These are phyloP conservation scores for Corymbia calophylla DNA, from an alignment of 441 rosid genomes.

Conservation along the genomic window DNA sequence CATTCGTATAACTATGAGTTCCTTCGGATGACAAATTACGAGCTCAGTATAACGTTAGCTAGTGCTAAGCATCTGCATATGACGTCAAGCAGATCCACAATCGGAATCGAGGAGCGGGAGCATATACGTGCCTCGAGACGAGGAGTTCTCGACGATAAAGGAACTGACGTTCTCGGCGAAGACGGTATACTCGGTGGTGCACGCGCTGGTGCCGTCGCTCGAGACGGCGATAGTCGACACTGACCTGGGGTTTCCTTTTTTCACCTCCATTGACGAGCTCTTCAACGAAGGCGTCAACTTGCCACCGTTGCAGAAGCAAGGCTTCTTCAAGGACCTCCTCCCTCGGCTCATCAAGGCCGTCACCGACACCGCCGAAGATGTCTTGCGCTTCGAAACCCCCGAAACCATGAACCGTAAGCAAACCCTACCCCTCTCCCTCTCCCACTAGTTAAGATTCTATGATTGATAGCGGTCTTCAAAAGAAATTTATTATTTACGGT, in stretches of 20 bases:
- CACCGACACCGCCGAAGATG: constrained; percentile 23
- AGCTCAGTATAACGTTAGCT: not conserved
- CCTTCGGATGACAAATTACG: not conserved
- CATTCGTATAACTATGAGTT: not conserved
- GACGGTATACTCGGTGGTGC: constrained; percentile 40
- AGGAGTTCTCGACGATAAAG: constrained; percentile 48
- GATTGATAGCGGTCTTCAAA: not conserved
- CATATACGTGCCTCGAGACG: constrained; percentile 70
- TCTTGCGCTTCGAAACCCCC: constrained; percentile 50
- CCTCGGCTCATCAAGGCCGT: constrained; percentile 49
- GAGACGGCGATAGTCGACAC: constrained; percentile 25
- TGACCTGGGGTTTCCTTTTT: constrained; percentile 38
- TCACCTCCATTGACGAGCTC: constrained; percentile 44
- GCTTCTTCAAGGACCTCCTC: constrained; percentile 28
- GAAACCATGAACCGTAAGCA: constrained; percentile 31
- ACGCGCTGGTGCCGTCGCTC: constrained; percentile 43
- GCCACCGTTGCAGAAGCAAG: constrained; percentile 26
- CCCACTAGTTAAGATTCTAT: not conserved
- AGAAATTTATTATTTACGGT: not conserved
- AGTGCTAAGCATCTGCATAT: not conserved
- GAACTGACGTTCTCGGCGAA: constrained; percentile 37
- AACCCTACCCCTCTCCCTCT: not conserved
- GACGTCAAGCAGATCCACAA: constrained; percentile 24
- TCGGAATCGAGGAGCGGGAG: constrained; percentile 29
- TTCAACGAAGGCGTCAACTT: constrained; percentile 47